These are phyloP conservation scores for Trametes sanguinea DNA, from an alignment of 768 basidiomycete genomes.

Conservation along the genomic window DNA sequence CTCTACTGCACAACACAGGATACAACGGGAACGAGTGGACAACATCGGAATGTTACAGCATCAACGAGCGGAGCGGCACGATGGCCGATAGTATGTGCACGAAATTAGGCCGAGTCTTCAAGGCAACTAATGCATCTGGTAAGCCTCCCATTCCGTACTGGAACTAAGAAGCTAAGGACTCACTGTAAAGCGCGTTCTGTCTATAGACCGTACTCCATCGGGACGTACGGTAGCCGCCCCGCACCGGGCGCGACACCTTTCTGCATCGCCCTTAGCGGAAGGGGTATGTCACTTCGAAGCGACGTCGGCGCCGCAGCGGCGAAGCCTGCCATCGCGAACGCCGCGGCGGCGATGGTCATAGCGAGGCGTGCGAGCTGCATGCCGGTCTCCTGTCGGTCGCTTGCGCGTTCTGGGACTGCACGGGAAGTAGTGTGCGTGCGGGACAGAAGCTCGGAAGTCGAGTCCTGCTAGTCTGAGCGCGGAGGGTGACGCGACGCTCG, in stretches of 20 bases:
- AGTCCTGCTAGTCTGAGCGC: not conserved
- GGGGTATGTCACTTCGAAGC: not conserved
- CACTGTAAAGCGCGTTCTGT: not conserved
- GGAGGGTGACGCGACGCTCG: not conserved
- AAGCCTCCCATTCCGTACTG: too few species aligned
- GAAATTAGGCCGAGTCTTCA: too few species aligned
- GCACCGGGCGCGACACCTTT: not conserved
- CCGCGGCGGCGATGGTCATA: not conserved
- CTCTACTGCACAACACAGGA: not conserved
- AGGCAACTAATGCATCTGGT: too few species aligned
- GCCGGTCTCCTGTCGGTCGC: not conserved
- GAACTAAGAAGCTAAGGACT: not conserved
- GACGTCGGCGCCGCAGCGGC: not conserved
- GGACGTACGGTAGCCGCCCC: not conserved
- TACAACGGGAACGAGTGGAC: not conserved
- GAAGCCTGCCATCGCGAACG: not conserved
- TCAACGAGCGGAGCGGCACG: not conserved
- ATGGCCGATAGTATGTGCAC: too few species aligned
- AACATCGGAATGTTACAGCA: too few species aligned
- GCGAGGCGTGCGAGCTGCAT: not conserved
- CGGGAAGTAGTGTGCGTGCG: not conserved
- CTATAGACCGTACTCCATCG: slow-evolving; percentile 10
- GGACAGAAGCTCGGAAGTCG: not conserved
- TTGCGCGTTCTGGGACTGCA: not conserved
- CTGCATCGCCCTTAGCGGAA: not conserved